A percentile compares a stretch with the other conserved stretches of the same genome.
These are phyloP conservation scores for Stephania yunnanensis DNA, from an alignment of 164 flowering plant species.

Conservation along the genomic window DNA sequence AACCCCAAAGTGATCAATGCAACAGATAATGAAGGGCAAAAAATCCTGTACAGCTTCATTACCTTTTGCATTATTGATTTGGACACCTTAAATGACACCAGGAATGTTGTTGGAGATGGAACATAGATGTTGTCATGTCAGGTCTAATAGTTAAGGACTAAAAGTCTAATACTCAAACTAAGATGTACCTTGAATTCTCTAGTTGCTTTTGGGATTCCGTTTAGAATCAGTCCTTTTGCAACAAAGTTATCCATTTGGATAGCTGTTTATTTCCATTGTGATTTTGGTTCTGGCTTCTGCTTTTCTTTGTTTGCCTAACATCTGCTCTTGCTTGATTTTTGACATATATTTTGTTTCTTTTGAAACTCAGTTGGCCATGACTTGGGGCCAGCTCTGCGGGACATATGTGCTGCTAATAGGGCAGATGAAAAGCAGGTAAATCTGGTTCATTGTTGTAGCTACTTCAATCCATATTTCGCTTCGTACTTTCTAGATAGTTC, in stretches of 20 bases:
- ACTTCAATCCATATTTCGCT: not conserved
- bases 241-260: not conserved
- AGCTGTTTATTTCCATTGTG: not conserved
- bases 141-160: too few relatives aligned
- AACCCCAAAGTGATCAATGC: too few relatives aligned
- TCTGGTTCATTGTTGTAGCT: not conserved
- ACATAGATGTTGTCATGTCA: too few relatives aligned
- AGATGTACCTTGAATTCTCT: not conserved
- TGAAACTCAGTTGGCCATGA: conserved; percentile 44
- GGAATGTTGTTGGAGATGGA: too few relatives aligned
- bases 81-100: too few relatives aligned
- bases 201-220: not conserved
- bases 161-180: not conserved
- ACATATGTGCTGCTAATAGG: conserved; percentile 82
- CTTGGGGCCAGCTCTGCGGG: conserved; percentile 70
- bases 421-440: conserved; percentile 84
- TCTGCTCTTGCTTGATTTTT: not conserved
- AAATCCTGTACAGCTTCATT: too few relatives aligned
- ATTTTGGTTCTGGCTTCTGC: not conserved
- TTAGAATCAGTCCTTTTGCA: not conserved
- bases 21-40: too few relatives aligned
- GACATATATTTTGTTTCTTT: not conserved
- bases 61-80: too few relatives aligned
- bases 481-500: not conserved
- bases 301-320: not conserved